Conservation (phyloP, 1,284 basidiomycete genomes). For the Trichosporon sp. region DNA sequence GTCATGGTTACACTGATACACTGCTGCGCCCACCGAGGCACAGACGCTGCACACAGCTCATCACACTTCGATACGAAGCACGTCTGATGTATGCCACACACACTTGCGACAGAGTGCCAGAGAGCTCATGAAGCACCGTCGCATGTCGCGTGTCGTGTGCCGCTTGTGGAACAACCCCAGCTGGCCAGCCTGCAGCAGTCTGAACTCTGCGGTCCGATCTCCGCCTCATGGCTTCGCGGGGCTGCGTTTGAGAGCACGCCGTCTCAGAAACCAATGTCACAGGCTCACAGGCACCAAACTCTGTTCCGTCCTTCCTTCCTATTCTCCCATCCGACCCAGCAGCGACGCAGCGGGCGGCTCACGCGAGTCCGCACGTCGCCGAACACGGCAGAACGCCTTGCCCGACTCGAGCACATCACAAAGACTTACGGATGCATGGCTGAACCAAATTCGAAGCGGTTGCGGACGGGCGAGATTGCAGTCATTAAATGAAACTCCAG, state of each 20-base stretch:
- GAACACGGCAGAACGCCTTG: not conserved
- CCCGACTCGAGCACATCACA: not conserved
- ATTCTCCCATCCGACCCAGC: not conserved
- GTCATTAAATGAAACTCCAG: slow-evolving; percentile 10
- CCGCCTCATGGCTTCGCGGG: not conserved
- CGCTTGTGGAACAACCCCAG: too few relatives aligned
- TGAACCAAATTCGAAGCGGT: slow-evolving; percentile 19
- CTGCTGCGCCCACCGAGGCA: too few relatives aligned
- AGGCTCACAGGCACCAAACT: not conserved
- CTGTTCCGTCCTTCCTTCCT: not conserved
- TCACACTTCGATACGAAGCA: not conserved
- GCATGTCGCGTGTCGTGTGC: not conserved
- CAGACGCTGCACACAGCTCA: not conserved
- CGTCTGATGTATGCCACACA: not conserved
- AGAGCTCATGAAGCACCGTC: too few relatives aligned
- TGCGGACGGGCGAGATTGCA: slow-evolving; percentile 14
- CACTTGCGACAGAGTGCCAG: not conserved
- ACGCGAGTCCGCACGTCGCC: not conserved
- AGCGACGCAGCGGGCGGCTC: not conserved
- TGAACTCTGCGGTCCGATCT: not conserved
- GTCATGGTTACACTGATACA: too few relatives aligned
- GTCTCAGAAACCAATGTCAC: not conserved
- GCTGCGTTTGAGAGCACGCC: not conserved
- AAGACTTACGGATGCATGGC: slow-evolving; percentile 22
- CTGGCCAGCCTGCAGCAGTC: too few relatives aligned